phyloP scores from a whole-genome alignment of 352 stramenopile species.

The Phytopythium delawarense region DNA sequence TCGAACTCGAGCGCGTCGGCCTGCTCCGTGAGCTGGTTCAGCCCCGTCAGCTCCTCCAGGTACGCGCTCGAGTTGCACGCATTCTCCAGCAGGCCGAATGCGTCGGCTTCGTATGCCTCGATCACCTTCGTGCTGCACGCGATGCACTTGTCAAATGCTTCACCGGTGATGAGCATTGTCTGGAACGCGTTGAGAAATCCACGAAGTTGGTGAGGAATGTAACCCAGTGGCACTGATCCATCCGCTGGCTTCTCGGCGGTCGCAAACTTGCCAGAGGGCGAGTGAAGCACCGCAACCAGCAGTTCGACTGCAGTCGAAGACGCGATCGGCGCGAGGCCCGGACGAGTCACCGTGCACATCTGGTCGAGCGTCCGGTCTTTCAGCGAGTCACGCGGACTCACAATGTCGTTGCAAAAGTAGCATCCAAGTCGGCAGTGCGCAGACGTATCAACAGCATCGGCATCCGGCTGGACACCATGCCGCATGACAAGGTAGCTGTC shows the following conservation, averaged over 20 bases:
- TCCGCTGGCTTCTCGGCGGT: slow-evolving; percentile 54
- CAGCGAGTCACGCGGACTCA: slow-evolving; percentile 96
- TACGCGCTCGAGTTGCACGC: slow-evolving; percentile 71
- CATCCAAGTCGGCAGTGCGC: slow-evolving; percentile 78
- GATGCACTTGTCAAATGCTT: slow-evolving; percentile 95
- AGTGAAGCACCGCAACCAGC: slow-evolving; percentile 94
- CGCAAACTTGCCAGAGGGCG: slow-evolving; percentile 72
- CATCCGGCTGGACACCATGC: slow-evolving; percentile 74
- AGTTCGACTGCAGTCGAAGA: slow-evolving; percentile 95
- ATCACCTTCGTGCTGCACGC: slow-evolving; percentile 91
- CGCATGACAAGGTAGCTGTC: slow-evolving; percentile 98
- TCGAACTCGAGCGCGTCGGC: slow-evolving; percentile 63
- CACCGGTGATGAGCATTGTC: slow-evolving; percentile 73
- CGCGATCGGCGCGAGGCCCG: slow-evolving; percentile 92
- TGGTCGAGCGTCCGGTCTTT: slow-evolving; percentile 98
- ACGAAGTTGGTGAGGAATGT: slow-evolving; percentile 94
- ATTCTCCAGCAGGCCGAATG: slow-evolving; percentile 46
- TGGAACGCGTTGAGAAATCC: slow-evolving; percentile 93
- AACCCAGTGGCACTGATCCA: slow-evolving; percentile 55
- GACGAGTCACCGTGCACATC: slow-evolving; percentile 99
- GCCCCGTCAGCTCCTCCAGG: slow-evolving; percentile 75
- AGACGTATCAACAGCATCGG: slow-evolving; percentile 6
- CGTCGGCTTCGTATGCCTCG: slow-evolving; percentile 63
- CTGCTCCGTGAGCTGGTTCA: slow-evolving; percentile 52
- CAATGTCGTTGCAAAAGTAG: slow-evolving; percentile 99